A percentile compares a stretch with the other conserved stretches of the same genome.
Evolutionary conservation across 2,329 filamentous ascomycete genomes (phyloP).

Genomic region (Stemphylium vesicarium): DNA sequence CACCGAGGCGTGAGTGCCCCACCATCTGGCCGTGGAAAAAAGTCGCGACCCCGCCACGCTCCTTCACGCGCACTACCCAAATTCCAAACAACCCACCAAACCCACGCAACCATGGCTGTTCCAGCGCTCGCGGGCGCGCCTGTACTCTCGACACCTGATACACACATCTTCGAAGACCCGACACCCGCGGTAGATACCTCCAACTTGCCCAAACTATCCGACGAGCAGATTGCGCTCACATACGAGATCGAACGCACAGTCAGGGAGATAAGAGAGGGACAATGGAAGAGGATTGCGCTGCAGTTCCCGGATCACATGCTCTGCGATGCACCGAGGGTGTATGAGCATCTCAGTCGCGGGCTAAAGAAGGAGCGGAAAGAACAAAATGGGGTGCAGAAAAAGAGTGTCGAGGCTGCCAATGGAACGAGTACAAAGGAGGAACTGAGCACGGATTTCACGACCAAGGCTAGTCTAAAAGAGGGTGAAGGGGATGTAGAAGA

Average conservation of each 20-base stretch:
- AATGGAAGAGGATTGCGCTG: conserved; percentile 80
- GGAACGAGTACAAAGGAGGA: conserved; percentile 20
- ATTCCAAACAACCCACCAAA: neutral
- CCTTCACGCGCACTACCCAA: conserved; percentile 1
- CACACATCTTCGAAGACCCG: conserved; percentile 64
- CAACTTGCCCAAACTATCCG: conserved; percentile 52
- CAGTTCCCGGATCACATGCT: conserved; percentile 97
- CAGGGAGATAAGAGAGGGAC: conserved; percentile 72
- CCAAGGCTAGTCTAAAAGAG: conserved; percentile 18
- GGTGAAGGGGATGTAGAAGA: conserved; percentile 32
- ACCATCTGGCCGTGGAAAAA: conserved; percentile 19
- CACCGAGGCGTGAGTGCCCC: conserved; percentile 12
- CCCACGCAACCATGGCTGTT: conserved; percentile 37
- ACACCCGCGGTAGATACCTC: conserved; percentile 51
- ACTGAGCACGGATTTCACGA: conserved; percentile 20
- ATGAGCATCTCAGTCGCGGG: conserved; percentile 66
- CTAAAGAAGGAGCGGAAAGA: conserved; percentile 47
- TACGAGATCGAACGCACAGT: conserved; percentile 89
- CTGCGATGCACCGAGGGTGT: conserved; percentile 80
- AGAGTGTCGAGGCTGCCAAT: conserved; percentile 3
- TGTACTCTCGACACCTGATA: conserved; percentile 67
- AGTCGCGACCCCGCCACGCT: conserved; percentile 23
- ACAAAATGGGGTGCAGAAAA: conserved; percentile 9
- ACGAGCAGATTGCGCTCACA: conserved; percentile 74
- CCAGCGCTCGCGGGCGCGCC: conserved; percentile 53